These are phyloP conservation scores for Elsinoe perseae DNA, from an alignment of 2,329 filamentous ascomycete genomes.

Conservation along the genomic window DNA sequence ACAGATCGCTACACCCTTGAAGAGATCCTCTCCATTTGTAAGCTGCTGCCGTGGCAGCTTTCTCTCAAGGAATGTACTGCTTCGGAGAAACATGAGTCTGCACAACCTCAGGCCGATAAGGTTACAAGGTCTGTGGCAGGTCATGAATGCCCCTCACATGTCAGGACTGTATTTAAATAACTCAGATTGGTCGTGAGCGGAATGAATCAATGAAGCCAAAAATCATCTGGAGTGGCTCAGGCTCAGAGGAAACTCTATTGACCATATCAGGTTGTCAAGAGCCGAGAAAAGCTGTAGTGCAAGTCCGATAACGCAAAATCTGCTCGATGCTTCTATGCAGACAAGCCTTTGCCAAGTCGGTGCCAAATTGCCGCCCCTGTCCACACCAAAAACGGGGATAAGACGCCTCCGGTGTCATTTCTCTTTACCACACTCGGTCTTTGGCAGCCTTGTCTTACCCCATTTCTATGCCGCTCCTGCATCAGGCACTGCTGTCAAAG, in stretches of 20 bases:
- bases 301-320: background rate
- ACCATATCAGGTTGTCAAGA: too few species aligned
- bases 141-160: background rate
- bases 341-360: conserved; percentile 14
- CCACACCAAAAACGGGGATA: background rate
- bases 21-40: too few species aligned
- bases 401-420: conserved; percentile 5
- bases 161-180: background rate
- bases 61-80: too few species aligned
- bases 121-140: background rate
- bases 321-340: background rate
- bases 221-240: too few species aligned
- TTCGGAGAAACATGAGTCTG: too few species aligned
- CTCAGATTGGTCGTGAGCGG: too few species aligned
- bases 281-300: too few species aligned
- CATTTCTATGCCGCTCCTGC: background rate
- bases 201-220: too few species aligned
- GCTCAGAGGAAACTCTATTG: too few species aligned
- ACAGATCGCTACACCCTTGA: background rate
- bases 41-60: too few species aligned
- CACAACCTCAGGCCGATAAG: too few species aligned
- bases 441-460: background rate
- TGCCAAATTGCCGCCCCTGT: conserved; percentile 3
- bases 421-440: background rate
- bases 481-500: background rate